Percentiles rank a stretch among this genome's conserved stretches.
phyloP scores from a whole-genome alignment of 495 filamentous ascomycete species.

The Tuber melanosporum region DNA sequence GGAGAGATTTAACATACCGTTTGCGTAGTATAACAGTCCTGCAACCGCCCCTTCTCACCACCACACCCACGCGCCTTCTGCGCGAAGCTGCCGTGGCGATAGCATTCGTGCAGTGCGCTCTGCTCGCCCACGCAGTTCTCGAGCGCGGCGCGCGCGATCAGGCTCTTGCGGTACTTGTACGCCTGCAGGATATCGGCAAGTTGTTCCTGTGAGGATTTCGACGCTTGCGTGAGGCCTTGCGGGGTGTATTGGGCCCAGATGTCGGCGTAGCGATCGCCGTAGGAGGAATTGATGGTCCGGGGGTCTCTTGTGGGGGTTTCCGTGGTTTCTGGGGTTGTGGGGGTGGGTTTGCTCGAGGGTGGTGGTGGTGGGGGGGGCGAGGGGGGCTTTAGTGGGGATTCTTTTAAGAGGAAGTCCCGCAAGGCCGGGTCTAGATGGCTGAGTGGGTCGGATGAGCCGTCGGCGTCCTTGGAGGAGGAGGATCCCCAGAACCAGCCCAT shows the following conservation, averaged over 20 bases:
- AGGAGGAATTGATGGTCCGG: constrained; percentile 43
- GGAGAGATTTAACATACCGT: constrained; percentile 50
- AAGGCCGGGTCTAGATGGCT: constrained; percentile 75
- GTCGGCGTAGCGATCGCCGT: constrained; percentile 85
- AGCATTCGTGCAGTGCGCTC: constrained; percentile 66
- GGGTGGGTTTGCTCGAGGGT: constrained; percentile 48
- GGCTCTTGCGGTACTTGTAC: constrained; percentile 71
- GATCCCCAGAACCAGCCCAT: constrained; percentile 72
- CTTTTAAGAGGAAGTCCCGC: constrained; percentile 74
- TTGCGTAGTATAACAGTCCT: constrained; percentile 77
- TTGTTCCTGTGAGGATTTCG: constrained; percentile 65
- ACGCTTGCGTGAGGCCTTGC: constrained; percentile 55
- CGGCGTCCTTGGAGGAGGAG: constrained; percentile 16
- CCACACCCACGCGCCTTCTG: constrained; percentile 67
- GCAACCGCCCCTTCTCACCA: constrained; percentile 60
- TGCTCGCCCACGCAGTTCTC: constrained; percentile 93
- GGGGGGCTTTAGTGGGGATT: constrained; percentile 60
- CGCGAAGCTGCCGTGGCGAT: constrained; percentile 55
- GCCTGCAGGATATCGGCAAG: constrained; percentile 68
- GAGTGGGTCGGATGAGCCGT: constrained; percentile 60
- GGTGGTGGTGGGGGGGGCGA: neutral
- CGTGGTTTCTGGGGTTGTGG: constrained; percentile 28
- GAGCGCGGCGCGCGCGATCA: constrained; percentile 72
- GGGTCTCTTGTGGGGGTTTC: constrained; percentile 18
- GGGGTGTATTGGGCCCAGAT: constrained; percentile 85